Evolutionary conservation across 495 filamentous ascomycete species (phyloP).

Genomic region (Parmelia sp.): DNA sequence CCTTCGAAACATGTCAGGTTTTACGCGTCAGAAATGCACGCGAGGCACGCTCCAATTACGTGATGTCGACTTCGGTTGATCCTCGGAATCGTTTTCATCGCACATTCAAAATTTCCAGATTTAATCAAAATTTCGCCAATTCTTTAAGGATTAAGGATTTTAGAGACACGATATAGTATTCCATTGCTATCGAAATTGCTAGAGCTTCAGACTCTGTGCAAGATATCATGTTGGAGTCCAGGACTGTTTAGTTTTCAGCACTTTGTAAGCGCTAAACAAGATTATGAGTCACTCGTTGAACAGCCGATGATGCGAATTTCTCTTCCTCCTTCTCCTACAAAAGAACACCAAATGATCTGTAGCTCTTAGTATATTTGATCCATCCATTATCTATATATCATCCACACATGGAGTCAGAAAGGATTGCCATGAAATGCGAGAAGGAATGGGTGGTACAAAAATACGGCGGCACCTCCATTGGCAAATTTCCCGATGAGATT

Average conservation of each 20-base stretch:
- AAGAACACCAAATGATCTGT: background rate
- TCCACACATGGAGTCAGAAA: background rate
- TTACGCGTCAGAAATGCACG: background rate
- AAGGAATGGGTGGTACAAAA: slow-evolving; percentile 72
- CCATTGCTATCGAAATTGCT: no score
- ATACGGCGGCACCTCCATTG: slow-evolving; percentile 71
- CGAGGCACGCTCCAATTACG: background rate
- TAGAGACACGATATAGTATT: no score
- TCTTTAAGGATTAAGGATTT: no score
- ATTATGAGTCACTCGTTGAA: background rate
- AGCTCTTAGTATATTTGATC: no score
- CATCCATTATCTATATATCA: background rate
- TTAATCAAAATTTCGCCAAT: background rate
- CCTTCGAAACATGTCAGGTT: no score
- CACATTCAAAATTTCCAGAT: background rate
- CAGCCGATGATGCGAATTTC: background rate
- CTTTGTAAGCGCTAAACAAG: no score
- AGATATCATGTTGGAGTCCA: no score
- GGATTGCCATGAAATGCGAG: slow-evolving; percentile 17
- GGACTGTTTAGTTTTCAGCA: no score
- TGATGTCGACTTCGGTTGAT: background rate
- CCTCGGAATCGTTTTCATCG: background rate
- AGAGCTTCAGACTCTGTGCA: no score
- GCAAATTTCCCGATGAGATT: slow-evolving; percentile 64
- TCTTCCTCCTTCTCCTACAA: background rate